Conservation (phyloP, 2,329 filamentous ascomycete genomes). For the Alternaria arbusti region DNA sequence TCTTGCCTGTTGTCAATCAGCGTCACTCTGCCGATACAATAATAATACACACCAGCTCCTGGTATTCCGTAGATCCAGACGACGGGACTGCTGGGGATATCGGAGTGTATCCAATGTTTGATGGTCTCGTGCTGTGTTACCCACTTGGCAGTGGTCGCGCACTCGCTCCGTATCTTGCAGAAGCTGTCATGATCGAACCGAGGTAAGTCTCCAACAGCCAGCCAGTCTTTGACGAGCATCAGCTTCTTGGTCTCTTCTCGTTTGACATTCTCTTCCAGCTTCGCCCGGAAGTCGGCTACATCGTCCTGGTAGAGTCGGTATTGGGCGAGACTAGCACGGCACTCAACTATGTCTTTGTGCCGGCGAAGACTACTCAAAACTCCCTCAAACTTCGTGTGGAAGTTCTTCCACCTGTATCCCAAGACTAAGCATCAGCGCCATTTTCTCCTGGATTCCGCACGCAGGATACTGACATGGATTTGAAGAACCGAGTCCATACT, state of each 20-base stretch:
- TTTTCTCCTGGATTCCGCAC: no score
- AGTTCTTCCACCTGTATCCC: background rate
- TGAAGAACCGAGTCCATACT: background rate
- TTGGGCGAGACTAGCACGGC: background rate
- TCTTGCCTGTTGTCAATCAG: background rate
- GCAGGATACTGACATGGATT: background rate
- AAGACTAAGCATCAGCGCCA: no score
- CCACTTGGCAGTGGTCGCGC: background rate
- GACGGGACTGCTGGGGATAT: background rate
- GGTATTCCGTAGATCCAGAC: background rate
- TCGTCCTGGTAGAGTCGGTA: background rate
- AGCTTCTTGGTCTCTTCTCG: background rate
- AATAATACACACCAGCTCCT: accelerated
- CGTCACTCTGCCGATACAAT: background rate
- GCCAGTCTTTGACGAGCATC: background rate
- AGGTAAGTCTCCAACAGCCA: background rate
- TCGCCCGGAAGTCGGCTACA: background rate
- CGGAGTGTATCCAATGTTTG: background rate
- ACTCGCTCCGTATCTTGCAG: background rate
- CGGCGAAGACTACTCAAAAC: background rate
- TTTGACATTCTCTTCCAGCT: background rate
- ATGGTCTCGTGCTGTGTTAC: background rate
- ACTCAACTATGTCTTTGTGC: background rate
- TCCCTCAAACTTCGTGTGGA: background rate
- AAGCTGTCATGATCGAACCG: accelerated